Evolutionary conservation across 2,329 filamentous ascomycete species (phyloP).

Genomic region (Phyllosticta ampelicida): DNA sequence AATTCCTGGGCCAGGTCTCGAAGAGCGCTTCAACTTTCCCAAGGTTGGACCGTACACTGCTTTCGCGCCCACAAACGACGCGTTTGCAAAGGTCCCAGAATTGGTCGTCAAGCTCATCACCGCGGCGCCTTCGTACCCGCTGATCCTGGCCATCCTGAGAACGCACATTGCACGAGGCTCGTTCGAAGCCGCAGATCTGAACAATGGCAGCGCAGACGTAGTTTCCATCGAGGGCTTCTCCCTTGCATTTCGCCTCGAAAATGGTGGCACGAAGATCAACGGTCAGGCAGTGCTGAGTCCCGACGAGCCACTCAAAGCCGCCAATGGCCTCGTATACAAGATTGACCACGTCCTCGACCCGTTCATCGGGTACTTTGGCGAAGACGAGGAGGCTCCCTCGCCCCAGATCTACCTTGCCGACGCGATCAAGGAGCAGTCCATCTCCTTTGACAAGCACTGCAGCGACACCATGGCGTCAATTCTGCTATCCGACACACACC

Average conservation of each 20-base stretch:
- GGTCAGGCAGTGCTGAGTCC: background rate
- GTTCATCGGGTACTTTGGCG: slow-evolving; percentile 1
- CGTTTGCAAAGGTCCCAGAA: background rate
- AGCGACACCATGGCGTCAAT: background rate
- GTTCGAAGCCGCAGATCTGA: background rate
- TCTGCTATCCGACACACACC: background rate
- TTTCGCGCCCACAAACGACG: slow-evolving; percentile 1
- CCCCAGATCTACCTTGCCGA: background rate
- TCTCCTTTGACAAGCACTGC: background rate
- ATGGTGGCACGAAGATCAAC: background rate
- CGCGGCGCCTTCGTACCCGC: background rate
- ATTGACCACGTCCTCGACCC: background rate
- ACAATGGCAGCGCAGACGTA: background rate
- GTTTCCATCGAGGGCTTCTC: background rate
- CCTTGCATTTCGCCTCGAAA: background rate
- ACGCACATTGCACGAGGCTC: background rate
- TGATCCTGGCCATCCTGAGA: background rate
- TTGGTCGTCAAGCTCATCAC: background rate
- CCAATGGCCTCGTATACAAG: slow-evolving; percentile 1
- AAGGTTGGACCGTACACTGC: background rate
- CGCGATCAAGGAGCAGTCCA: too few species aligned
- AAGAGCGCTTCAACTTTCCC: background rate
- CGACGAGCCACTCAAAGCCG: background rate
- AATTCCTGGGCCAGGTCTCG: background rate
- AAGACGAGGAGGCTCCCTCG: background rate